phyloP scores from a whole-genome alignment of 768 basidiomycete species.

The Tricholoma sp. region DNA sequence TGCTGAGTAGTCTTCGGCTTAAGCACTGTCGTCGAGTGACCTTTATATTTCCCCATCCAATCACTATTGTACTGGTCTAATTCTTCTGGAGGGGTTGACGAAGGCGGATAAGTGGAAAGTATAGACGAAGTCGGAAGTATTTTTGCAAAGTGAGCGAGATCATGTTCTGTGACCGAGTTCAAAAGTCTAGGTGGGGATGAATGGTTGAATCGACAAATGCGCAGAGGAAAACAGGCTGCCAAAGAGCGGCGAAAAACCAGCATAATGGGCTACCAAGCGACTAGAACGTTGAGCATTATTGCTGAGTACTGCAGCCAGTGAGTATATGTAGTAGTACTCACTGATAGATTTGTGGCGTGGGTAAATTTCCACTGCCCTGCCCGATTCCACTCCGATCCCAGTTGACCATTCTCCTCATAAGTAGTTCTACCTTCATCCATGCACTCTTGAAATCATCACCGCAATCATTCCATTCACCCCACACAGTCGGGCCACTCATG shows the following conservation, averaged over 20 bases:
- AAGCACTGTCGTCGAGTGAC: constrained; percentile 78
- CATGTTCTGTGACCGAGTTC: constrained; percentile 48
- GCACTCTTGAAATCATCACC: constrained; percentile 1
- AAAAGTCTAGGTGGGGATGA: constrained; percentile 25
- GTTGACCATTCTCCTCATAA: neutral
- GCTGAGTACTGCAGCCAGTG: too few species aligned
- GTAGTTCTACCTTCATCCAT: neutral
- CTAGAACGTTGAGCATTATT: neutral
- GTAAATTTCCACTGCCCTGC: constrained; percentile 5
- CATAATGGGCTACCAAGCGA: constrained; percentile 3
- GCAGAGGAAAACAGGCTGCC: constrained; percentile 12
- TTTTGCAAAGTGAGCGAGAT: constrained; percentile 62
- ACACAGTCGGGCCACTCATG: constrained; percentile 14
- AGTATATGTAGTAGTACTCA: too few species aligned
- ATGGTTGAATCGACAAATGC: constrained; percentile 14
- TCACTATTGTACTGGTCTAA: constrained; percentile 80
- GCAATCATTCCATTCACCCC: neutral
- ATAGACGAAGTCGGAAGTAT: constrained; percentile 61
- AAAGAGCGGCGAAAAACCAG: constrained; percentile 16
- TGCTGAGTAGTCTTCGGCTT: constrained; percentile 85
- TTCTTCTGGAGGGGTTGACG: constrained; percentile 48
- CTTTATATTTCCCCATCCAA: constrained; percentile 95
- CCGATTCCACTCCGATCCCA: constrained; percentile 7
- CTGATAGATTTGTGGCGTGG: constrained; percentile 14
- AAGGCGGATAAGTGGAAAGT: constrained; percentile 59